Evolutionary conservation across 148 eudicot genomes (phyloP).

Genomic region (Rheum nobile): DNA sequence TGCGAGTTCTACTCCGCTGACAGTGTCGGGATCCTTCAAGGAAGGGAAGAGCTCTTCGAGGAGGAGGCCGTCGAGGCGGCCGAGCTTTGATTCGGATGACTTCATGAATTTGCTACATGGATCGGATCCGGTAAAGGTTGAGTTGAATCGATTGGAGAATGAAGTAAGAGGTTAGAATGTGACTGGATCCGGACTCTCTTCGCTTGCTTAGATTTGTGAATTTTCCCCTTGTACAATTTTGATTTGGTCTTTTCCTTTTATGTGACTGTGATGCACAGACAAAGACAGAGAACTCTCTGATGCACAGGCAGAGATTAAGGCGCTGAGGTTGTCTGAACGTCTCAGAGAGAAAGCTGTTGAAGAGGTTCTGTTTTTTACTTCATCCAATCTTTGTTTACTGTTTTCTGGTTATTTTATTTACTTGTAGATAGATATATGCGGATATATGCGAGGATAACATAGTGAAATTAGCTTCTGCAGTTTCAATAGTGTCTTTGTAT

Average conservation of each 20-base stretch:
- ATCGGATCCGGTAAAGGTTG: slow-evolving; percentile 96
- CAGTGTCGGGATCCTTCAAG: slow-evolving; percentile 53
- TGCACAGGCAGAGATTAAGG: slow-evolving; percentile 64
- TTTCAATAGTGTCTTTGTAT: neutral
- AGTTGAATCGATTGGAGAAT: slow-evolving; percentile 89
- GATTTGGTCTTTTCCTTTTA: neutral
- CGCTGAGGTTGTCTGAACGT: slow-evolving; percentile 53
- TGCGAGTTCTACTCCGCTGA: slow-evolving; percentile 14
- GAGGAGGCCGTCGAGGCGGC: slow-evolving; percentile 46
- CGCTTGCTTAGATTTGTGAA: slow-evolving; percentile 3
- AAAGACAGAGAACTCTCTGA: slow-evolving; percentile 63
- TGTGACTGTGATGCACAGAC: slow-evolving; percentile 27
- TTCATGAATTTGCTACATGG: slow-evolving; percentile 77
- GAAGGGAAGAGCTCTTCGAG: slow-evolving; percentile 46
- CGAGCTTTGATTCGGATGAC: slow-evolving; percentile 83
- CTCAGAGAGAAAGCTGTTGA: slow-evolving; percentile 69
- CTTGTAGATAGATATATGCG: neutral
- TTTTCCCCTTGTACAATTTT: neutral
- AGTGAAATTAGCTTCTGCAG: neutral
- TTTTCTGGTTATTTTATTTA: neutral
- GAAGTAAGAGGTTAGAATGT: slow-evolving; percentile 71
- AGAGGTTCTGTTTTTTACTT: slow-evolving; percentile 32
- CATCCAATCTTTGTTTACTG: neutral
- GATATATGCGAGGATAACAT: neutral
- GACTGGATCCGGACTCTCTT: slow-evolving; percentile 19